Percentiles rank a stretch among this genome's conserved stretches.
Evolutionary conservation across 495 filamentous ascomycete genomes (phyloP).

Genomic region (Penicillium odoratum): DNA sequence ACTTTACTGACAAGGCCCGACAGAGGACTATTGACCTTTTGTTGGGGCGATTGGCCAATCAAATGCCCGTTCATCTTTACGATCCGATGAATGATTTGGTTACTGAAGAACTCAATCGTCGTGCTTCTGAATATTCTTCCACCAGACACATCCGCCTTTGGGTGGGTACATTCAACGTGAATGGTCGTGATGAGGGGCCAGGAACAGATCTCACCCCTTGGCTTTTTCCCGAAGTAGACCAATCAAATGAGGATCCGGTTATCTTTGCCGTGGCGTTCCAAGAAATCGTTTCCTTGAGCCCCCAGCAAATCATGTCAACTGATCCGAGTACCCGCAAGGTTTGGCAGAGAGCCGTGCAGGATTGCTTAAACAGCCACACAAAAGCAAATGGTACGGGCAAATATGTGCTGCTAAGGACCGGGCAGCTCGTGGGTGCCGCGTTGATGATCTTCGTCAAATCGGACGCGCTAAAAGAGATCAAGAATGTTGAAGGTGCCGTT

Average conservation of each 20-base stretch:
- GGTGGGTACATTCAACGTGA: constrained; percentile 93
- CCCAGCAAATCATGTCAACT: constrained; percentile 99
- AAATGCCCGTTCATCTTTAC: constrained; percentile 79
- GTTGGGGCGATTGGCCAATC: constrained; percentile 79
- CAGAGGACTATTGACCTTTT: constrained; percentile 95
- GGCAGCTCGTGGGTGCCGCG: constrained; percentile 93
- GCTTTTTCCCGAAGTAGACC: constrained; percentile 65
- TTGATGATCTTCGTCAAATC: constrained; percentile 86
- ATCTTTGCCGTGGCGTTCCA: constrained; percentile 92
- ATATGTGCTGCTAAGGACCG: constrained; percentile 86
- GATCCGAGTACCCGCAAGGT: constrained; percentile 80
- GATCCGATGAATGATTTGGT: constrained; percentile 95
- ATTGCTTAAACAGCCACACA: constrained; percentile 72
- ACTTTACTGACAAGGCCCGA: constrained; percentile 88
- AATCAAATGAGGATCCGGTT: constrained; percentile 31
- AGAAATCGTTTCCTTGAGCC: constrained; percentile 94
- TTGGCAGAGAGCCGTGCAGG: constrained; percentile 83
- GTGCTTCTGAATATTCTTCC: constrained; percentile 53
- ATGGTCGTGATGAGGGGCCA: constrained; percentile 75
- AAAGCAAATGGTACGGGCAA: constrained; percentile 61
- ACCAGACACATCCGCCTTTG: constrained; percentile 60
- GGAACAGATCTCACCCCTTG: constrained; percentile 80
- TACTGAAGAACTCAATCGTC: constrained; percentile 67
- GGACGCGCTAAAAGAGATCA: constrained; percentile 73
- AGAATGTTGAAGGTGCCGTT: constrained; percentile 92